These are phyloP conservation scores for Eucalyptus melliodora DNA, from an alignment of 345 rosid genomes.

Conservation along the genomic window DNA sequence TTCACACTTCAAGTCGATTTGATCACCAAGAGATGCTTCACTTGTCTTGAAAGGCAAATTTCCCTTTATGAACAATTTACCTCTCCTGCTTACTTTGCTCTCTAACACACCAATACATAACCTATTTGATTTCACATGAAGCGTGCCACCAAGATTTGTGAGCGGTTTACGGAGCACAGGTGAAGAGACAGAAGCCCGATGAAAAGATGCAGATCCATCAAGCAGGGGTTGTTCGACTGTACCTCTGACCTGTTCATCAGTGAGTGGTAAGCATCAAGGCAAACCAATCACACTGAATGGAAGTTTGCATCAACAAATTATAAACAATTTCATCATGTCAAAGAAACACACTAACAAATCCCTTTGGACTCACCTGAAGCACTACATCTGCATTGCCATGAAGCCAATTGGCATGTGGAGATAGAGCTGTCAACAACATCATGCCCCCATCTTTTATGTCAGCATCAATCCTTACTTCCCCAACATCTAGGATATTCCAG, in stretches of 20 bases:
- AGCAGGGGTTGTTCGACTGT: slow-evolving; percentile 89
- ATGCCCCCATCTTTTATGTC: slow-evolving; percentile 98
- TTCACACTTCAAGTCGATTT: slow-evolving; percentile 93
- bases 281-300: not conserved
- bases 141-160: slow-evolving; percentile 81
- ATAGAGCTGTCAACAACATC: slow-evolving; percentile 88
- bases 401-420: slow-evolving; percentile 89
- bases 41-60: slow-evolving; percentile 76
- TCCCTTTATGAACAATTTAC: slow-evolving; percentile 79
- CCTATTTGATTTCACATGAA: slow-evolving; percentile 83
- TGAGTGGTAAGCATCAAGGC: not conserved
- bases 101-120: slow-evolving; percentile 67
- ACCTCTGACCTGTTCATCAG: slow-evolving; percentile 61
- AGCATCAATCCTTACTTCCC: slow-evolving; percentile 92
- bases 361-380: slow-evolving; percentile 52
- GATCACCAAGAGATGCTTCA: slow-evolving; percentile 67
- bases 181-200: slow-evolving; percentile 82
- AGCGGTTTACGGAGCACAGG: slow-evolving; percentile 85
- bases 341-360: not conserved
- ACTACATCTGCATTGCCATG: slow-evolving; percentile 87
- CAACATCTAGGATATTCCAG: slow-evolving; percentile 87
- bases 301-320: not conserved
- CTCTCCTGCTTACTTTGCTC: slow-evolving; percentile 87
- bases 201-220: slow-evolving; percentile 88
- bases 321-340: not conserved